These are phyloP conservation scores for Plantago coronopus DNA, from an alignment of 305 asterid species.

Conservation along the genomic window DNA sequence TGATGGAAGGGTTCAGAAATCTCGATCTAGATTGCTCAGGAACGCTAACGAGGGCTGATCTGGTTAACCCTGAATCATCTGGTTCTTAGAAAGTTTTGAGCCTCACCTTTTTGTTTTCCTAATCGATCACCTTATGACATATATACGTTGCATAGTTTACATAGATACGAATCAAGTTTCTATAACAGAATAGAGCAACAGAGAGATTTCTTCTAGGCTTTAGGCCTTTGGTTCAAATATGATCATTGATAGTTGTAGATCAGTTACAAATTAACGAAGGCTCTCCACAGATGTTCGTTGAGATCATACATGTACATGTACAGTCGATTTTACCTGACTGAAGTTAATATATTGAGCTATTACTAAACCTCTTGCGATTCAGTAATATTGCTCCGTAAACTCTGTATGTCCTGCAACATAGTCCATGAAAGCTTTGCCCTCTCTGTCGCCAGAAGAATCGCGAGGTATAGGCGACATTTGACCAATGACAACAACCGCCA, in stretches of 20 bases:
- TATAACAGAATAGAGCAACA: too few species aligned
- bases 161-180: background rate
- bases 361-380: too few species aligned
- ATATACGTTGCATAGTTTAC: background rate
- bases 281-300: too few species aligned
- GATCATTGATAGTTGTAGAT: too few species aligned
- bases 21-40: constrained; percentile 76
- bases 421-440: constrained; percentile 41
- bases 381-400: constrained; percentile 23
- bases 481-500: constrained; percentile 34
- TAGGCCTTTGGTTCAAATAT: background rate
- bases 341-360: background rate
- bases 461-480: constrained; percentile 33
- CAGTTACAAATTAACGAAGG: too few species aligned
- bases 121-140: too few species aligned
- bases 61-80: constrained; percentile 27
- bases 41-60: constrained; percentile 51
- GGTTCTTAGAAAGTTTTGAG: constrained; percentile 1
- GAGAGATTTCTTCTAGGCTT: background rate
- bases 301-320: too few species aligned
- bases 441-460: constrained; percentile 25
- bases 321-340: background rate
- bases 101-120: background rate
- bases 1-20: constrained; percentile 56
- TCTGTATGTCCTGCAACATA: constrained; percentile 37